Evolutionary conservation across 257 asterid species (phyloP).

Genomic region (Eustoma russellianum): DNA sequence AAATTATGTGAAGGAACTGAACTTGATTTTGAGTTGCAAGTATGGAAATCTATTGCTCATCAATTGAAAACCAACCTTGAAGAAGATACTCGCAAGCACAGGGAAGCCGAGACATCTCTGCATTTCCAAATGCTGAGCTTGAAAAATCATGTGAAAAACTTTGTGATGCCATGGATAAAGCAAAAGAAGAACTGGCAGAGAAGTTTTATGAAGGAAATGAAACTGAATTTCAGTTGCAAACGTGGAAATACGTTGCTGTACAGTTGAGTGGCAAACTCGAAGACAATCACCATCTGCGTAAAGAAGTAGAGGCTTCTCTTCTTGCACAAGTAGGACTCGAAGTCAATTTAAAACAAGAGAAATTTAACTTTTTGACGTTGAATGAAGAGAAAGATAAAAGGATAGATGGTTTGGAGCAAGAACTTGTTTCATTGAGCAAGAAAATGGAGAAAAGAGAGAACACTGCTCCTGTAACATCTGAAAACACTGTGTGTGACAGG

Average conservation of each 20-base stretch:
- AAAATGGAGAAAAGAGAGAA: no score
- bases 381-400: constrained; percentile 45
- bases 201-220: constrained; percentile 55
- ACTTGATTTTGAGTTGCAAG: constrained; percentile 56
- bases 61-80: constrained; percentile 44
- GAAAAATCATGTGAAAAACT: constrained; percentile 44
- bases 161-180: constrained; percentile 43
- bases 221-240: constrained; percentile 59
- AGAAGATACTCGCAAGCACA: constrained; percentile 36
- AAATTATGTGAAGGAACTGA: constrained; percentile 48
- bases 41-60: constrained; percentile 64
- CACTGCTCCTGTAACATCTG: no score
- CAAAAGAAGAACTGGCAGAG: constrained; percentile 56
- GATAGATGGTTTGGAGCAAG: constrained; percentile 41
- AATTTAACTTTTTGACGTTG: constrained; percentile 26
- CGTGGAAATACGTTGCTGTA: constrained; percentile 68
- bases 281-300: constrained; percentile 50
- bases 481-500: background rate
- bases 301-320: constrained; percentile 80
- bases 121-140: constrained; percentile 41
- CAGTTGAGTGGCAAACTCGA: constrained; percentile 47
- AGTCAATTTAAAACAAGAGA: constrained; percentile 57
- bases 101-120: constrained; percentile 76
- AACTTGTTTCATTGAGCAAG: constrained; percentile 28
- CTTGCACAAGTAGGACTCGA: constrained; percentile 56